phyloP scores from a whole-genome alignment of 805 yeast species.

The Ogataea allantospora region DNA sequence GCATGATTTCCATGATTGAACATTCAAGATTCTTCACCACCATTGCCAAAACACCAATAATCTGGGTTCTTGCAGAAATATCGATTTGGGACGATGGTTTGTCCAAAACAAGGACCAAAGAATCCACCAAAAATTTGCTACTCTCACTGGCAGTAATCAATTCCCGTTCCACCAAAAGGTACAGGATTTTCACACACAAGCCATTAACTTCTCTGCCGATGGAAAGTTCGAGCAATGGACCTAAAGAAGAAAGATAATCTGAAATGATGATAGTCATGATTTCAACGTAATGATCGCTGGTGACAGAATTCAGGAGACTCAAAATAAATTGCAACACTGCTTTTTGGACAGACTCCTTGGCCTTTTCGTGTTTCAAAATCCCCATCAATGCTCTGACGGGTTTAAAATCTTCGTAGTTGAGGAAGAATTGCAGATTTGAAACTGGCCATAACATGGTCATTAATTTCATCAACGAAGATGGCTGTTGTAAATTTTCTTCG shows the following conservation, averaged over 20 bases:
- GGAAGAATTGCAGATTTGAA: slow-evolving; percentile 46
- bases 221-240: slow-evolving; percentile 44
- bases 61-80: slow-evolving; percentile 49
- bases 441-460: slow-evolving; percentile 57
- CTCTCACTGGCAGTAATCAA: slow-evolving; percentile 56
- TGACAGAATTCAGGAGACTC: slow-evolving; percentile 40
- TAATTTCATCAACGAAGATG: slow-evolving; percentile 71
- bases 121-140: slow-evolving; percentile 49
- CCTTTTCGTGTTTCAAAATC: slow-evolving; percentile 50
- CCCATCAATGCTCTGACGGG: slow-evolving; percentile 56
- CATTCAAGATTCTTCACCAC: slow-evolving; percentile 55
- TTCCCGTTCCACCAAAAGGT: slow-evolving; percentile 54
- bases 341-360: slow-evolving; percentile 64
- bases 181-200: slow-evolving; percentile 50
- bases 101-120: slow-evolving; percentile 60
- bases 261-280: slow-evolving; percentile 60
- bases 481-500: slow-evolving; percentile 75
- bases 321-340: slow-evolving; percentile 55
- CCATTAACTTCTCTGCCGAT: slow-evolving; percentile 46
- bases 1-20: slow-evolving; percentile 46
- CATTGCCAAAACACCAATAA: slow-evolving; percentile 55
- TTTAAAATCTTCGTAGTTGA: slow-evolving; percentile 53
- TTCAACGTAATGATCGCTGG: slow-evolving; percentile 43
- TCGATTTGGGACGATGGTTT: slow-evolving; percentile 54
- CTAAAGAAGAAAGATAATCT: slow-evolving; percentile 49